Conservation (phyloP, 306 rosid genomes). For the Citrullus amarus region DNA sequence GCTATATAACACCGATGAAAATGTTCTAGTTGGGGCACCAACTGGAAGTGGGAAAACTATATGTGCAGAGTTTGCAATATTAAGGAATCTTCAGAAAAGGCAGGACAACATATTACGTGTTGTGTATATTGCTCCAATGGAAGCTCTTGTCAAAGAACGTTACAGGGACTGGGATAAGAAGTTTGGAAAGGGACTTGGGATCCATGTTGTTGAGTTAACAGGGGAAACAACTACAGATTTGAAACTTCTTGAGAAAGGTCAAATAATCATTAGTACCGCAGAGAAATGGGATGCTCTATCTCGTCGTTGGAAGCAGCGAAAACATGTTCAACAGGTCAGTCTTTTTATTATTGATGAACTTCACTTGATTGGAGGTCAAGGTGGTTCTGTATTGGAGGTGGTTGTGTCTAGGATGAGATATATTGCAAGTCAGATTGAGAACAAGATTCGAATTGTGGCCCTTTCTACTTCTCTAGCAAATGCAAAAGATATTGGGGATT, state of each 20-base stretch:
- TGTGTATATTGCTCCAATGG: constrained; percentile 74
- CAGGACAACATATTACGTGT: constrained; percentile 54
- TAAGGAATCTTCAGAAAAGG: constrained; percentile 67
- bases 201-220: constrained; percentile 61
- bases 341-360: constrained; percentile 76
- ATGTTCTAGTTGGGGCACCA: constrained; percentile 79
- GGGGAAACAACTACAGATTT: constrained; percentile 71
- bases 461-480: constrained; percentile 84
- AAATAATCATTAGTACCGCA: constrained; percentile 74
- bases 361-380: constrained; percentile 85
- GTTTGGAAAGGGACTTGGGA: constrained; percentile 47
- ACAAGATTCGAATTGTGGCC: constrained; percentile 84
- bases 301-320: constrained; percentile 83
- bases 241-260: constrained; percentile 74
- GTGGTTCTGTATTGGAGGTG: constrained; percentile 73
- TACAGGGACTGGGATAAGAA: constrained; percentile 72
- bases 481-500: constrained; percentile 89
- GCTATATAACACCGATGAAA: constrained; percentile 70
- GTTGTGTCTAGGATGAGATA: constrained; percentile 78
- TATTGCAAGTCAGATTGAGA: constrained; percentile 67
- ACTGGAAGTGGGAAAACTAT: constrained; percentile 92
- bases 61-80: constrained; percentile 78
- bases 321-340: constrained; percentile 74
- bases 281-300: constrained; percentile 96
- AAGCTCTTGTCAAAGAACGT: constrained; percentile 77